Evolutionary conservation across 257 asterid genomes (phyloP), one percentile per base, ranked within the genome.

Genomic region (Solanum pimpinellifolium): DNA sequence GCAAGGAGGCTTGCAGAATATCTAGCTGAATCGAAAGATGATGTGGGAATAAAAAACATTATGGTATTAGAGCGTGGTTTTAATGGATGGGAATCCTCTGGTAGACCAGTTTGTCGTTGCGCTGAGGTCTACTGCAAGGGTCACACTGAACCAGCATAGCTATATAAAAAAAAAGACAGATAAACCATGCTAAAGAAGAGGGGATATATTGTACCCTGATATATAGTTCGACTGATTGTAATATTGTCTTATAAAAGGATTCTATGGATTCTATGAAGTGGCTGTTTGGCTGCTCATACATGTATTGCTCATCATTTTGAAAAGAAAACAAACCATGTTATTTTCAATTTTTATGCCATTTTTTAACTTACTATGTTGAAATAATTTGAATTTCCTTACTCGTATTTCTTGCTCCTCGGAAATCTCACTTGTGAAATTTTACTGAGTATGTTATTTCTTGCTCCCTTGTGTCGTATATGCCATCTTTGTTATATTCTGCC

Each of bases 61-160:
- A 93, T 97, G 98, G 90, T 95, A 52, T 89, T 97, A 84, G 98
- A 97, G 66, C 95, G 96, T 1, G 99, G 99, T 46, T 97, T 85
- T 78, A 97, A 94, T 73, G 99, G 99, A 27, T 97, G 99, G 99
- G 98, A 94, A 92, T 92, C 98, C 85, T 92, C 98, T 0, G 99
- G 99, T 66, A 92, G 91, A 76, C 98, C 99, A 3, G 94, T 97
- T 76, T 96, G 99, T 83, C 97, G 92, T 84, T 97, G 99, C 93
- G 91, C 86, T 76, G 94, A 96, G n/a, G 66, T 37, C 39, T 92
- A 95, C 68, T 96, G 99, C 92, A 97, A 94, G 89, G 94, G 96
- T 27, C 92, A 90, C 83, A 90, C 84, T 90, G 90, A 85, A 86
- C 83, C 39, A 2, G 18, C 83, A 16, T 52, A 66, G 42, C 86